Evolutionary conservation across 2,329 filamentous ascomycete genomes (phyloP).

Genomic region (Colletotrichum sp.): DNA sequence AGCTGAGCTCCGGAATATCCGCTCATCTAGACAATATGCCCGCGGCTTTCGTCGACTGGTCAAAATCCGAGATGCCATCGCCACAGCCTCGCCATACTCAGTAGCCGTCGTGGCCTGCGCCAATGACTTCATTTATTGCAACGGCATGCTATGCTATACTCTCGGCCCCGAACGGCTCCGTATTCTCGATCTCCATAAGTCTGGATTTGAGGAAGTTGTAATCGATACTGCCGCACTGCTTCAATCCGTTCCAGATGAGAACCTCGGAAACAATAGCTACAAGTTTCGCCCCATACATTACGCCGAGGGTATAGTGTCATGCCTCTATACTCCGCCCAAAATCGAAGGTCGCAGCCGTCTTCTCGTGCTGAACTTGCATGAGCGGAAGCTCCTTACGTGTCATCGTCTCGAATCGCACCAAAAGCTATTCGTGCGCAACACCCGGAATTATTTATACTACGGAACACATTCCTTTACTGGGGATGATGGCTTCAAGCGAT

Average conservation of each 20-base stretch:
- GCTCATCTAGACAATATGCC: conserved; percentile 42
- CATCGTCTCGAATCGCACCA: conserved; percentile 48
- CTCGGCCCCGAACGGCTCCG: conserved; percentile 52
- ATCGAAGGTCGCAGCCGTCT: conserved; percentile 51
- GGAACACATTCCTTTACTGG: conserved; percentile 65
- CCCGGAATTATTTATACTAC: conserved; percentile 65
- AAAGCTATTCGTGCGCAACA: conserved; percentile 73
- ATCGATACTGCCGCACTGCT: conserved; percentile 41
- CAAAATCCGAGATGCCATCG: conserved; percentile 65
- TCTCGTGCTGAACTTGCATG: conserved; percentile 51
- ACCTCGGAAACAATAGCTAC: conserved; percentile 38
- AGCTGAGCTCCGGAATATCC: conserved; percentile 26
- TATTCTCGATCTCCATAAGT: conserved; percentile 62
- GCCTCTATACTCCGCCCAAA: conserved; percentile 54
- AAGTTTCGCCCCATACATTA: conserved; percentile 63
- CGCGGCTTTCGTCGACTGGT: conserved; percentile 63
- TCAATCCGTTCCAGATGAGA: background rate
- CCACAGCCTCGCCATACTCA: conserved; percentile 66
- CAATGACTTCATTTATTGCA: conserved; percentile 65
- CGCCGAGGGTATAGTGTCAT: conserved; percentile 61
- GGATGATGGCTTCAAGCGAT: conserved; percentile 62
- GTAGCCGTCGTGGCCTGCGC: conserved; percentile 64
- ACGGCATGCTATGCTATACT: conserved; percentile 71
- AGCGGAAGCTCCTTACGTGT: conserved; percentile 43
- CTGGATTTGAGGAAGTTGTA: conserved; percentile 55